Evolutionary conservation across 164 flowering plant genomes (phyloP).

Genomic region (Magnolia sinica): DNA sequence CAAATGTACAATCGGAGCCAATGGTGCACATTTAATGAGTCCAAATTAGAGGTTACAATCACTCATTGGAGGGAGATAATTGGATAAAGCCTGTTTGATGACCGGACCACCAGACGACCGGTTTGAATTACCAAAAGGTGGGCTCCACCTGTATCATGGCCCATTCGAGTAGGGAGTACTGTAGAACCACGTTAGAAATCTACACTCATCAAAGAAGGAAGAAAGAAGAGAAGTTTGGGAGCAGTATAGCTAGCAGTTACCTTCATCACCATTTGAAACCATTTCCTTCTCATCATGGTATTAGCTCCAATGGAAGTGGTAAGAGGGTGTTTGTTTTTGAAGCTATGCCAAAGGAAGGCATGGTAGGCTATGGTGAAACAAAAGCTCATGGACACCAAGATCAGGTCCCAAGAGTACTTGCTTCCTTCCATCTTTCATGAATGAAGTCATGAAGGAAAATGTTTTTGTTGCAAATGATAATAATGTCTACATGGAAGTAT

Average conservation of each 20-base stretch:
- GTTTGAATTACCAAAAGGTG: not conserved
- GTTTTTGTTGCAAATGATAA: not conserved
- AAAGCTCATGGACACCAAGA: slow-evolving; percentile 58
- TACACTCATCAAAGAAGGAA: too few relatives aligned
- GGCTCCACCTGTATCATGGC: not conserved
- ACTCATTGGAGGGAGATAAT: too few relatives aligned
- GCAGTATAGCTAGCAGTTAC: slow-evolving; percentile 18
- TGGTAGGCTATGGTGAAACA: slow-evolving; percentile 64
- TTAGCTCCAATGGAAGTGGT: slow-evolving; percentile 36
- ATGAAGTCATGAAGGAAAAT: not conserved
- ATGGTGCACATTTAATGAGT: too few relatives aligned
- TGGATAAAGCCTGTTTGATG: too few relatives aligned
- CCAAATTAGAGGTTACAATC: too few relatives aligned
- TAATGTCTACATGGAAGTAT: not conserved
- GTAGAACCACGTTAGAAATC: too few relatives aligned
- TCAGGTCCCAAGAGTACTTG: slow-evolving; percentile 33
- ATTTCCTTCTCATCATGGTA: slow-evolving; percentile 31
- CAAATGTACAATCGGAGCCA: too few relatives aligned
- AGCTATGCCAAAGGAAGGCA: slow-evolving; percentile 51
- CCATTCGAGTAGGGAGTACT: not conserved
- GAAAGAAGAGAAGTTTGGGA: too few relatives aligned
- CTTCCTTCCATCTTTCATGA: slow-evolving; percentile 9
- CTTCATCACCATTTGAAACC: slow-evolving; percentile 45
- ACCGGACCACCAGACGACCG: not conserved
- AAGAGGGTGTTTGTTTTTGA: slow-evolving; percentile 41